Evolutionary conservation across 108 stramenopile species (phyloP), one percentile per base, ranked within the genome.

Genomic region (Skeletonema menzelii): DNA sequence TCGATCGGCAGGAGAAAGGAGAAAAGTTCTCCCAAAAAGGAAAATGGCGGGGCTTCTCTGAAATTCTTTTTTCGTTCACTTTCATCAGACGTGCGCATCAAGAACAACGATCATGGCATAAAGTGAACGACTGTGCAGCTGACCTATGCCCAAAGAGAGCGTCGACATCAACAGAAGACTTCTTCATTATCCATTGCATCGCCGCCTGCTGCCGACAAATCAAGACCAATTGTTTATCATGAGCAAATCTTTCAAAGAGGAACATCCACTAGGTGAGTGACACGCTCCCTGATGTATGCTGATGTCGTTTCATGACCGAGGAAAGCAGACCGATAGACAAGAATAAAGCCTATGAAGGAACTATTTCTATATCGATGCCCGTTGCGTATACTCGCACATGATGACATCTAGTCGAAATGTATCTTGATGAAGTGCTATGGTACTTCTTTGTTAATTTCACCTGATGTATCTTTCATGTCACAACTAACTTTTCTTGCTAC

Each of bases 211-310:
- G 38, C 38, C 3, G 35, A 40, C 38, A 2, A 15, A 0, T 40
- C 14, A 40, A 15, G 2, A 40, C 15, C 14, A 40, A 2, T 40
- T 65, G 38, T 22, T 20, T 65, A 87, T 66, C 80, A 88, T 88
- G 86, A 90, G 86, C 84, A 93, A 93, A 65, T 84, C 89, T 64
- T 93, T 93, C 84, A 93, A 93, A 76, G 91, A 93, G 79, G 91
- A 93, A 75, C 91, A 93, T 58, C 86, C 88, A 40, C 86, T 93
- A 19, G 91, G 91, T 93, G 83, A 78, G 91, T 87, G 61, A 44
- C 60, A 47, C 19, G 24, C 17, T 24, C 60, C 22, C 14, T 28
- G 40, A 20, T 40, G 20, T n/a, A n/a, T 24, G 42, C 14, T 46
- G 59, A 32, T 37, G 31, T 67, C 27, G 19, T 57, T 38, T 55